Conservation (phyloP, 2,329 filamentous ascomycete species). For the Colletotrichum eleusines region DNA sequence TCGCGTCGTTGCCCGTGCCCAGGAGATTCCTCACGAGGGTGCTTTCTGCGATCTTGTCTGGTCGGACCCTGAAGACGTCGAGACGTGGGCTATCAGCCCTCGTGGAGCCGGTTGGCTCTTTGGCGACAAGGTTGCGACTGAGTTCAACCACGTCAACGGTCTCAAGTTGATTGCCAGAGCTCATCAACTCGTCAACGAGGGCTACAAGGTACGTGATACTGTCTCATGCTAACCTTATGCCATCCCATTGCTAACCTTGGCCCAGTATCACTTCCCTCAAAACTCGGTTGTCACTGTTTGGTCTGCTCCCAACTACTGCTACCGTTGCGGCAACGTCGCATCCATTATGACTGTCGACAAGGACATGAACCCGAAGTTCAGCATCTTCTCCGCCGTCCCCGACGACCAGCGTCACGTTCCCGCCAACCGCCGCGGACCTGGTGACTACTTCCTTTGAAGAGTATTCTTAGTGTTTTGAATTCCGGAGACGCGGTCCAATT, state of each 20-base stretch:
- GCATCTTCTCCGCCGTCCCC: conserved; percentile 90
- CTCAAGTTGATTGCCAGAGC: conserved; percentile 96
- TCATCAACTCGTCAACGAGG: conserved; percentile 98
- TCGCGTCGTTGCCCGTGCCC: conserved; percentile 96
- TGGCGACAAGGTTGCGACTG: conserved; percentile 95
- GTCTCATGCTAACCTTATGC: not conserved
- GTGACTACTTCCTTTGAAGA: conserved; percentile 75
- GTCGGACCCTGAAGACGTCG: conserved; percentile 97
- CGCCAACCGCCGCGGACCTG: conserved; percentile 74
- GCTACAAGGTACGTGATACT: conserved; percentile 80
- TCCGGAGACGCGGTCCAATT: not conserved
- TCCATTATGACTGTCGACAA: conserved; percentile 94
- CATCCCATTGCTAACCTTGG: conserved; percentile 46
- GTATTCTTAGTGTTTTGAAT: conserved; percentile 22
- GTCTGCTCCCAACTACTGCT: conserved; percentile 97
- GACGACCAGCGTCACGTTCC: conserved; percentile 86
- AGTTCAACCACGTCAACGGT: conserved; percentile 97
- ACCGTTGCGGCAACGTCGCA: conserved; percentile 94
- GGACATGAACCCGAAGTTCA: conserved; percentile 90
- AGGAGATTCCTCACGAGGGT: conserved; percentile 98
- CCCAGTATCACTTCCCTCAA: conserved; percentile 89
- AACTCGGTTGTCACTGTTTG: conserved; percentile 98
- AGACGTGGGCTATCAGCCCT: conserved; percentile 95
- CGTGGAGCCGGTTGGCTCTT: conserved; percentile 98
- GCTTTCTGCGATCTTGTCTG: conserved; percentile 98